phyloP scores from a whole-genome alignment of 495 filamentous ascomycete genomes.

The Lasiosphaeris hirsuta region DNA sequence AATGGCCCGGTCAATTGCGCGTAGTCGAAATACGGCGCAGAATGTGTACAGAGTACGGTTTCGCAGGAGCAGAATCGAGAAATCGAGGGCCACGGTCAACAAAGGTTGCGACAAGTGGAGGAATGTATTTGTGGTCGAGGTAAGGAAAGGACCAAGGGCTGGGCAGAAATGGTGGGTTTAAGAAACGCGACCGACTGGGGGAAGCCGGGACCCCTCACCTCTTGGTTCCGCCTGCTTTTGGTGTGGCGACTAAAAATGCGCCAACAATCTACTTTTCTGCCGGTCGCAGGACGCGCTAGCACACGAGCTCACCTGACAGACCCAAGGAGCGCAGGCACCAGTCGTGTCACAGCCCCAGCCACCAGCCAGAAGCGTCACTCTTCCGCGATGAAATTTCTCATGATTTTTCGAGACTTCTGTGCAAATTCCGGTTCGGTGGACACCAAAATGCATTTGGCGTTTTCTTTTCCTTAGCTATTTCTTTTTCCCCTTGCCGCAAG shows the following conservation, averaged over 20 bases:
- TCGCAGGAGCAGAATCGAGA: not conserved
- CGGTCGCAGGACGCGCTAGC: conserved; percentile 24
- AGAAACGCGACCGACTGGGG: conserved; percentile 22
- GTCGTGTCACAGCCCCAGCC: not conserved
- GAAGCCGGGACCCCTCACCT: conserved; percentile 13
- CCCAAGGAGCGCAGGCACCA: conserved; percentile 13
- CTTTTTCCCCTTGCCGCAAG: no score
- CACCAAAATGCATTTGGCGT: no score
- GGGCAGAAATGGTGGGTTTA: conserved; percentile 24
- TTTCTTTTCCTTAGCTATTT: no score
- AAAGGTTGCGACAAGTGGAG: not conserved
- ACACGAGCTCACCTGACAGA: conserved; percentile 34
- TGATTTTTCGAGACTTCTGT: no score
- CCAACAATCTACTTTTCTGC: conserved; percentile 23
- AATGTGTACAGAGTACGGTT: not conserved
- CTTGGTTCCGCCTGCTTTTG: conserved; percentile 11
- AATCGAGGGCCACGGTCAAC: not conserved
- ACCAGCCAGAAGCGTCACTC: not conserved
- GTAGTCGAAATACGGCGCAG: not conserved
- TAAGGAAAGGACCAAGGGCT: conserved; percentile 9
- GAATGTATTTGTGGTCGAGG: not conserved
- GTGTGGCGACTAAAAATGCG: conserved; percentile 20
- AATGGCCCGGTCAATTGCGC: not conserved
- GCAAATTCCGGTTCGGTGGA: no score
- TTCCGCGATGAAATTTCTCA: no score